Evolutionary conservation across 2,329 filamentous ascomycete genomes (phyloP).

Genomic region (Scleromitrula shiraiana): DNA sequence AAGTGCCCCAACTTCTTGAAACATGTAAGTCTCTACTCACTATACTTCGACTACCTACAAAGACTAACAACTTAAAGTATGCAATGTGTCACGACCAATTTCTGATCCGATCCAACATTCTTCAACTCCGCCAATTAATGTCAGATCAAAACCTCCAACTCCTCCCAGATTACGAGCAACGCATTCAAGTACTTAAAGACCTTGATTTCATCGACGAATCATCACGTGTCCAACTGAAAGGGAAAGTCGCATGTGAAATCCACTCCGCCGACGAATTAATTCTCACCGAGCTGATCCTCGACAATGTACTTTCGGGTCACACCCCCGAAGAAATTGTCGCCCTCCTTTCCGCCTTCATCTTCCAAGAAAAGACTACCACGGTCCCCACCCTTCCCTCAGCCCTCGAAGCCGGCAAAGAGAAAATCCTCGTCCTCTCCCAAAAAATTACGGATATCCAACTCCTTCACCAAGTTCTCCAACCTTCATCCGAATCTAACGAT

Average conservation of each 20-base stretch:
- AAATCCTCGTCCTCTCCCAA: conserved; percentile 83
- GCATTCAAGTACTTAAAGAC: conserved; percentile 84
- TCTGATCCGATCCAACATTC: conserved; percentile 91
- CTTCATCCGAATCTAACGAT: conserved; percentile 83
- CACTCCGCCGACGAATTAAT: conserved; percentile 96
- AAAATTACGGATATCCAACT: conserved; percentile 89
- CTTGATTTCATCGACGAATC: conserved; percentile 85
- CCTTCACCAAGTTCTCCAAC: conserved; percentile 83
- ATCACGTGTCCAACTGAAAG: conserved; percentile 86
- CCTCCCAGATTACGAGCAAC: conserved; percentile 92
- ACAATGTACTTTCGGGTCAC: conserved; percentile 92
- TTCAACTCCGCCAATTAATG: conserved; percentile 76
- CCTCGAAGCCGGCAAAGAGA: conserved; percentile 73
- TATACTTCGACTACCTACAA: background rate
- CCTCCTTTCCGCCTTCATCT: conserved; percentile 87
- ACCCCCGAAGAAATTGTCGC: conserved; percentile 96
- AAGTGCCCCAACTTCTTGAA: conserved; percentile 74
- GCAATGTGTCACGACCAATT: conserved; percentile 96
- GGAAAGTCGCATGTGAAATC: conserved; percentile 96
- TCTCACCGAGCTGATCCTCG: conserved; percentile 88
- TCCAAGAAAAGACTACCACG: conserved; percentile 89
- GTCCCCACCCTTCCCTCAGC: conserved; percentile 74
- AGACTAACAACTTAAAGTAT: conserved; percentile 47
- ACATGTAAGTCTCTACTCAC: conserved; percentile 53
- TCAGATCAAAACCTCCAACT: conserved; percentile 95